phyloP scores from a whole-genome alignment of 495 filamentous ascomycete genomes.

The Talaromyces ruber region DNA sequence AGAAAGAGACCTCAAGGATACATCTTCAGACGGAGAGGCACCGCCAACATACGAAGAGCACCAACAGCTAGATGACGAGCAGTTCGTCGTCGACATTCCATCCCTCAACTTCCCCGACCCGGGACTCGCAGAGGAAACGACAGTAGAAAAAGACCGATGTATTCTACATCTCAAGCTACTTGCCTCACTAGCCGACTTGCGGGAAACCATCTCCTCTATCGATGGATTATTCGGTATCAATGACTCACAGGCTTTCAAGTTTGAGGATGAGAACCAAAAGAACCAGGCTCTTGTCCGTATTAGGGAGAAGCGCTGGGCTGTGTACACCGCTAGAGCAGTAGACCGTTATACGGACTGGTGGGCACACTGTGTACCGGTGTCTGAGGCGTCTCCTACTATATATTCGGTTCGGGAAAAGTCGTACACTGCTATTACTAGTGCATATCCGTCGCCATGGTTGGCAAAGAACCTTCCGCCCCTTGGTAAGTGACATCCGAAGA shows the following conservation, averaged over 20 bases:
- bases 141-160: slow-evolving; percentile 39
- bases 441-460: slow-evolving; percentile 9
- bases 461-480: slow-evolving; percentile 20
- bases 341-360: slow-evolving; percentile 72
- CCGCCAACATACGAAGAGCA: not conserved
- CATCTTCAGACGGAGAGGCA: not conserved
- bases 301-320: slow-evolving; percentile 71
- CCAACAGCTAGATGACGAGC: not conserved
- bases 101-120: not conserved
- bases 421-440: slow-evolving; percentile 11
- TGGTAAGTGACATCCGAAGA: slow-evolving; percentile 14
- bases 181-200: slow-evolving; percentile 57
- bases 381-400: slow-evolving; percentile 5
- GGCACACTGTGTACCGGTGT: slow-evolving; percentile 19
- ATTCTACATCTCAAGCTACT: slow-evolving; percentile 74
- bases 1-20: not conserved
- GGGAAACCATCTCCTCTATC: slow-evolving; percentile 52
- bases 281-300: slow-evolving; percentile 32
- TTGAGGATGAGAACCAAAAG: slow-evolving; percentile 11
- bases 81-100: not conserved
- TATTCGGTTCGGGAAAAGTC: not conserved
- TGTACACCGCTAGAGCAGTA: slow-evolving; percentile 66
- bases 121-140: not conserved
- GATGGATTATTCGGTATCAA: slow-evolving; percentile 59
- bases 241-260: slow-evolving; percentile 30